Conservation (phyloP, 345 rosid genomes). For the Linum trigynum region DNA sequence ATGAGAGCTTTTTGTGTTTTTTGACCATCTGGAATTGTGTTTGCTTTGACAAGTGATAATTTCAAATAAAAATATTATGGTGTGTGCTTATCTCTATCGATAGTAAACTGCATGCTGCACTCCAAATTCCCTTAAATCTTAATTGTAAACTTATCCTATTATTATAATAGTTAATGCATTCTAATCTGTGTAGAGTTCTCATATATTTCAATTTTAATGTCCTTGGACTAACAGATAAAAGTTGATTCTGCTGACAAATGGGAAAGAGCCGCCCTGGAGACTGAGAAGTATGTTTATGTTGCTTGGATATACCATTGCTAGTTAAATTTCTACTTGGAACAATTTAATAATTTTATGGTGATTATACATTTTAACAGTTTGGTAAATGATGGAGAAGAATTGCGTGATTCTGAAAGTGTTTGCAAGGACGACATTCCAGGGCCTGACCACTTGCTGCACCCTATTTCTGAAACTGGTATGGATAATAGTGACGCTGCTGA, state of each 20-base stretch:
- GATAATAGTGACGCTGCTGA: conserved; percentile 5
- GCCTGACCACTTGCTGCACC: conserved; percentile 6
- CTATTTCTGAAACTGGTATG: conserved; percentile 8
- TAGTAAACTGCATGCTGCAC: too few species aligned
- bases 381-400: conserved; percentile 8
- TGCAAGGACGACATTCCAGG: conserved; percentile 8
- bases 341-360: neutral
- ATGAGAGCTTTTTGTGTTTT: too few species aligned
- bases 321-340: neutral
- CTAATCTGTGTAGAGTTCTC: neutral
- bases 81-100: too few species aligned
- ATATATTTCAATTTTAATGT: neutral
- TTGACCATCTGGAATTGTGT: neutral
- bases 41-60: neutral
- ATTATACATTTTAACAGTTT: conserved; percentile 8
- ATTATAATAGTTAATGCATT: neutral
- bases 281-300: conserved; percentile 12
- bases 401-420: neutral
- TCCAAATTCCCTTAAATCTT: too few species aligned
- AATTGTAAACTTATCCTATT: neutral
- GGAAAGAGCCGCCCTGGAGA: conserved; percentile 9
- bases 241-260: neutral
- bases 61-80: neutral
- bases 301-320: neutral
- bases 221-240: conserved; percentile 14